phyloP scores from a whole-genome alignment of 306 rosid species.

The Gastrolobium villosum region DNA sequence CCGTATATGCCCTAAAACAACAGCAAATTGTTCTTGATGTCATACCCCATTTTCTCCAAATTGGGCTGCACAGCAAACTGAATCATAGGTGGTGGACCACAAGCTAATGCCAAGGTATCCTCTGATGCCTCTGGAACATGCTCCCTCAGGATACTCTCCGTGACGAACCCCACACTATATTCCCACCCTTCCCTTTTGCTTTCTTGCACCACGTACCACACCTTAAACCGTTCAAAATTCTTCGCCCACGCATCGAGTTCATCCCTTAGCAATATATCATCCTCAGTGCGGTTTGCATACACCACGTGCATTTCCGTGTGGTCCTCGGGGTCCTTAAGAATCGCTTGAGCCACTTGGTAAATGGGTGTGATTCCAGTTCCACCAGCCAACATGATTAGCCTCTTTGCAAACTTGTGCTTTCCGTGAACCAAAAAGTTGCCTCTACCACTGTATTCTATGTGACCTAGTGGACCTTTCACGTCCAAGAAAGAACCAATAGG shows the following conservation, averaged over 20 bases:
- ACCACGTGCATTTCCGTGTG: conserved; percentile 78
- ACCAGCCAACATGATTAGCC: conserved; percentile 78
- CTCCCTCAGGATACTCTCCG: conserved; percentile 71
- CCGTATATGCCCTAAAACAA: conserved; percentile 52
- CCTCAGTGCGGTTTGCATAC: conserved; percentile 85
- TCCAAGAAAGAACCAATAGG: conserved; percentile 59
- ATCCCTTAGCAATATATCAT: conserved; percentile 74
- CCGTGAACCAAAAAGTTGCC: conserved; percentile 77
- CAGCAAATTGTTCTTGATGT: conserved; percentile 66
- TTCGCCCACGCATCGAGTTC: conserved; percentile 79
- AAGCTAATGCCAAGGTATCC: conserved; percentile 70
- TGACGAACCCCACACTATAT: conserved; percentile 75
- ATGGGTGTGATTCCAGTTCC: conserved; percentile 95
- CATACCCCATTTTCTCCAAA: conserved; percentile 83
- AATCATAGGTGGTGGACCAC: conserved; percentile 94
- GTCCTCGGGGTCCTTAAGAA: conserved; percentile 78
- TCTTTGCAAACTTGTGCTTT: conserved; percentile 62
- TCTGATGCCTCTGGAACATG: conserved; percentile 65
- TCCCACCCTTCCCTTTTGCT: conserved; percentile 69
- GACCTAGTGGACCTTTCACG: conserved; percentile 89
- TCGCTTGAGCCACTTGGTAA: conserved; percentile 79
- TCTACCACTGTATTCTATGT: conserved; percentile 77
- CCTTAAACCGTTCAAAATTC: conserved; percentile 60
- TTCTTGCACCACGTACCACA: conserved; percentile 82
- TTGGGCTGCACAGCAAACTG: conserved; percentile 82